Conservation (phyloP, 805 yeast genomes). For the Saccharomycopsis olivae region DNA sequence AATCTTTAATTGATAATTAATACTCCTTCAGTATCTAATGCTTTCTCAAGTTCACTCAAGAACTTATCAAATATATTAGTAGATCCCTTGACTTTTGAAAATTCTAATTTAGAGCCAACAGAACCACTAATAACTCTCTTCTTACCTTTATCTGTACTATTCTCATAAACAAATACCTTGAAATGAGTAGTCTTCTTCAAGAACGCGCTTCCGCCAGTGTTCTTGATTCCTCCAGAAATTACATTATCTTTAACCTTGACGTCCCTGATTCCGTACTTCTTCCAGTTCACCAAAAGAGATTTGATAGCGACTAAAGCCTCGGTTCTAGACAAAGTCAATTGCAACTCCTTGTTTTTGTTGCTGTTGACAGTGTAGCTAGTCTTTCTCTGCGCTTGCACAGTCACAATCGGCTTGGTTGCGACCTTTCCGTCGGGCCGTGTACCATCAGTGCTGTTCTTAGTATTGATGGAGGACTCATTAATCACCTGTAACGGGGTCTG, state of each 20-base stretch:
- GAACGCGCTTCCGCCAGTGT: constrained; percentile 7
- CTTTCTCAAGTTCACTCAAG: constrained; percentile 12
- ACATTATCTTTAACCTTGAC: constrained; percentile 13
- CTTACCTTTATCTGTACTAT: constrained; percentile 3
- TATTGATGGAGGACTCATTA: too few relatives aligned
- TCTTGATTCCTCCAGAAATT: constrained; percentile 13
- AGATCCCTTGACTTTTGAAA: constrained; percentile 15
- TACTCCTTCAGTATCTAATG: constrained; percentile 10
- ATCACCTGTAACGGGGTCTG: too few relatives aligned
- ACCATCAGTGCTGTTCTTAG: too few relatives aligned
- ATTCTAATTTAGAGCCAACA: constrained; percentile 15
- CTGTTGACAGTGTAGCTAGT: constrained; percentile 1
- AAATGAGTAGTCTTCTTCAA: constrained; percentile 13
- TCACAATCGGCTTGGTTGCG: too few relatives aligned
- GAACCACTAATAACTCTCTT: background rate
- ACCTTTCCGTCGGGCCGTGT: too few relatives aligned
- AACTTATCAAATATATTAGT: constrained; percentile 13
- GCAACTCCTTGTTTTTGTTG: constrained; percentile 12
- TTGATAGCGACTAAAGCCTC: constrained; percentile 16
- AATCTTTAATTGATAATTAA: too few relatives aligned
- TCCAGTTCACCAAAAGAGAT: constrained; percentile 21
- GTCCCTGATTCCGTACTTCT: constrained; percentile 23
- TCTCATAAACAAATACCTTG: constrained; percentile 14
- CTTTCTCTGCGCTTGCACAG: too few relatives aligned
- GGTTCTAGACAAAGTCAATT: constrained; percentile 9